Evolutionary conservation across 192 early-diverging fungal genomes (phyloP), one percentile per base, ranked within the genome.

Genomic region (Coemansia sp.): DNA sequence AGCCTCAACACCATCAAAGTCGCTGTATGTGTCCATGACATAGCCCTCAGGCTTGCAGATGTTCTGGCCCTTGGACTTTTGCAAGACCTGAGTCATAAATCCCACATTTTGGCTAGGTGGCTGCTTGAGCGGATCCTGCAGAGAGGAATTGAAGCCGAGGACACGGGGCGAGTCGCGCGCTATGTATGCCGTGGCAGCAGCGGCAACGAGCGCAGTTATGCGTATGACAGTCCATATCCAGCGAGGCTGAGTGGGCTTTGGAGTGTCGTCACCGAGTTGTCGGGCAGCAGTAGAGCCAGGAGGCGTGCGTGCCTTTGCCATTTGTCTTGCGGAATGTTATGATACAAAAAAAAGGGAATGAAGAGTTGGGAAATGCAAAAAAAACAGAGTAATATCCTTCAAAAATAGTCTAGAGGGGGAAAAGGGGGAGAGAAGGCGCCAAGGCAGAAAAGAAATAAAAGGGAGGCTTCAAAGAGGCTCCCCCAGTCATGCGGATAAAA

Each of bases 1-100:
- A 9, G 84, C 79, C 53, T 91, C 91, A 39, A 94, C 82, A 4
- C 86, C 84, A 60, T 90, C 87, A 66, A 87, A 92, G 73, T 88
- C 87, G 74, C 90, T 82, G 69, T 70, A 82, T 31, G 74, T 74
- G 70, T 81, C 73, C 65, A 60, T 82, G 46, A 74, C 77, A 57
- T 39, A 67, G 60, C 66, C 71, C 74, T 65, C 77, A 70, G 60
- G 85, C 73, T 76, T 78, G 70, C 86, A 87, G 45, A 85, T 85
- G 65, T 87, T 79, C 63, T 84, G 82, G 43, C 79, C 67, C 43
- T 71, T 63, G 10, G 78, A 77, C 46, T 83, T 84, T 64, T 85
- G 78, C 56, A 85, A 60, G 3, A 85, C 84, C 37, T 81, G 70
- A 11, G 82, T 74, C 70, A 85, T 73, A 66, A 85, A 85, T 11